Percentiles rank a stretch among this genome's conserved stretches.
phyloP scores from a whole-genome alignment of 257 asterid genomes.

The Gentiana macrophylla region DNA sequence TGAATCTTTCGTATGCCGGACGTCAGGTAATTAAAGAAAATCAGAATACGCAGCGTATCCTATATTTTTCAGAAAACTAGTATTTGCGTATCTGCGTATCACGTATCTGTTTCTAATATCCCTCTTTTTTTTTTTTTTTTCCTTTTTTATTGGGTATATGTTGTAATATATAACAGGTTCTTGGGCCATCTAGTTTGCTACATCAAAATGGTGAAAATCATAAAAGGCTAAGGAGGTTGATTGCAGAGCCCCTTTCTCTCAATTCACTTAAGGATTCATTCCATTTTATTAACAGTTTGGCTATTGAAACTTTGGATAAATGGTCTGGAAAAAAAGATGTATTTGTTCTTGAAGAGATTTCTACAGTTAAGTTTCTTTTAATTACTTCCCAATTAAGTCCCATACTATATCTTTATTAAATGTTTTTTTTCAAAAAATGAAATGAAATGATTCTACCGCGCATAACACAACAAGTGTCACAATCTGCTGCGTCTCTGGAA shows the following conservation, averaged over 20 bases:
- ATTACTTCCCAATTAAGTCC: background rate
- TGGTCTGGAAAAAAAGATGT: conserved; percentile 40
- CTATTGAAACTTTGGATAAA: conserved; percentile 54
- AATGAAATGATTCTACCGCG: too few species aligned
- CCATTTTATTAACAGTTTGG: conserved; percentile 59
- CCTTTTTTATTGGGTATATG: too few species aligned
- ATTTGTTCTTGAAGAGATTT: conserved; percentile 69
- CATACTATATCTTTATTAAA: background rate
- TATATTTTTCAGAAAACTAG: too few species aligned
- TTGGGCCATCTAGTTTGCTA: conserved; percentile 79
- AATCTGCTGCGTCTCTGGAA: background rate
- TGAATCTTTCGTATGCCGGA: conserved; percentile 76
- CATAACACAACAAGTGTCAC: too few species aligned
- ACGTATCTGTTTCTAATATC: too few species aligned
- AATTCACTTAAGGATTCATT: conserved; percentile 60
- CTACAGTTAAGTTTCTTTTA: conserved; percentile 37
- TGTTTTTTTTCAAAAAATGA: background rate
- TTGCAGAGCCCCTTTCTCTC: conserved; percentile 67
- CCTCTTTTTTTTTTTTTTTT: too few species aligned
- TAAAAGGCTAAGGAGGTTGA: conserved; percentile 54
- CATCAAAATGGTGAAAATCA: conserved; percentile 75
- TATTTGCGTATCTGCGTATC: too few species aligned
- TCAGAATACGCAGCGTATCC: too few species aligned
- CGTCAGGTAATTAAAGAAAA: conserved; percentile 39
- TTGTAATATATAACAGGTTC: conserved; percentile 30